These are phyloP conservation scores for Purpureocillium takamizusanense DNA, from an alignment of 2,329 filamentous ascomycete genomes.

Conservation along the genomic window DNA sequence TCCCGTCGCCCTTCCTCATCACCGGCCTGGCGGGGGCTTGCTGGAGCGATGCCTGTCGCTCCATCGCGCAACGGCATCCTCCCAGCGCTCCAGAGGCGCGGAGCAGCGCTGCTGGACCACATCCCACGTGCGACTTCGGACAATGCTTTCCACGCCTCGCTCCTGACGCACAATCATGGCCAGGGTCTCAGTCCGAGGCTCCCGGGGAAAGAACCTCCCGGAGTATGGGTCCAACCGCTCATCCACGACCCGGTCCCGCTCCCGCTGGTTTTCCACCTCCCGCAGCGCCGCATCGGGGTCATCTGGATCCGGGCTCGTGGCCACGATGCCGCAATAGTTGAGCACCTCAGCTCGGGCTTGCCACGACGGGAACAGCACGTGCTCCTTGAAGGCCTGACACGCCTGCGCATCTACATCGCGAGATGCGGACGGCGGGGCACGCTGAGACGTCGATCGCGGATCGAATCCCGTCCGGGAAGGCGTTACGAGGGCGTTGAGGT, in stretches of 20 bases:
- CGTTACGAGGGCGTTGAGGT: constrained; percentile 80
- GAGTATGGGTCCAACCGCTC: constrained; percentile 91
- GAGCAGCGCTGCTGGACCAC: constrained; percentile 69
- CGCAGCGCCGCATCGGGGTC: constrained; percentile 69
- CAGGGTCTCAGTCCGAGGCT: constrained; percentile 72
- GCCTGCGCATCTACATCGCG: constrained; percentile 49
- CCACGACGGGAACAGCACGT: constrained; percentile 83
- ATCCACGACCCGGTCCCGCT: constrained; percentile 67
- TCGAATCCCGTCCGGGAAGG: constrained; percentile 69
- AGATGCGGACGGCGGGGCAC: constrained; percentile 40
- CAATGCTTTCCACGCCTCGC: constrained; percentile 66
- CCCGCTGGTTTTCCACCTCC: constrained; percentile 59
- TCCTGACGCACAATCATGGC: constrained; percentile 68
- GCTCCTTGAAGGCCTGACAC: constrained; percentile 65
- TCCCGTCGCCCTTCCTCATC: too few species aligned
- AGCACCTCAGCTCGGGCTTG: constrained; percentile 73
- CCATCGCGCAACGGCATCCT: constrained; percentile 58
- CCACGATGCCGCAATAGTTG: constrained; percentile 82
- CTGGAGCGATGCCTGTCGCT: constrained; percentile 23
- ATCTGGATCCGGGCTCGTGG: constrained; percentile 76
- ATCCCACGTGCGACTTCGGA: constrained; percentile 74
- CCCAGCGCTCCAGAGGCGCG: constrained; percentile 48
- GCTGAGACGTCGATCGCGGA: constrained; percentile 62
- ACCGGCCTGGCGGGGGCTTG: constrained; percentile 3
- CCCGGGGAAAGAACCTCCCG: constrained; percentile 67